These are phyloP conservation scores for Metschnikowia noctiluminum DNA, from an alignment of 805 yeast genomes.

Conservation along the genomic window DNA sequence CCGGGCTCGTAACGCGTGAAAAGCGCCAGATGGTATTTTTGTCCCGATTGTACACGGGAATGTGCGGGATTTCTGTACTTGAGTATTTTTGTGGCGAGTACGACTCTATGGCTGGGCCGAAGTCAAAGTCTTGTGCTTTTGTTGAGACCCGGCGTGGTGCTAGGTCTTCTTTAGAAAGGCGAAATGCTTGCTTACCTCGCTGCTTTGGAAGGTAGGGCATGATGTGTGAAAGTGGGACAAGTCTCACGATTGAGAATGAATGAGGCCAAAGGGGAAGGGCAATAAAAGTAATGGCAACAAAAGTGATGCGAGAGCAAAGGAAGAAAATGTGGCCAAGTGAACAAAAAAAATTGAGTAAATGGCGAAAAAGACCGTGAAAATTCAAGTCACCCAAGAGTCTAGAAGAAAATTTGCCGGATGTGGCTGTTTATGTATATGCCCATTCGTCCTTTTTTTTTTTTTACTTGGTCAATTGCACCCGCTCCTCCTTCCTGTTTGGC, in stretches of 20 bases:
- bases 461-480: no score
- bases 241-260: no score
- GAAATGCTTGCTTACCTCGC: constrained; percentile 4
- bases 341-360: no score
- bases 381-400: no score
- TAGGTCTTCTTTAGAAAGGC: constrained; percentile 3
- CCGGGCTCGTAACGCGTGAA: constrained; percentile 3
- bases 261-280: no score
- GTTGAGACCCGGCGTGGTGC: constrained; percentile 2
- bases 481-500: no score
- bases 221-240: not conserved
- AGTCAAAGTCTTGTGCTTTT: constrained; percentile 19
- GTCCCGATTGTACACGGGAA: constrained; percentile 22
- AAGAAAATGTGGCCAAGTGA: no score
- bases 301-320: no score
- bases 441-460: no score
- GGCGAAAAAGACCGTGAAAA: no score
- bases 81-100: constrained; percentile 26
- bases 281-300: not conserved
- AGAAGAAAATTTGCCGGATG: no score
- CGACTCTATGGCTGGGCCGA: constrained; percentile 26
- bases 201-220: constrained; percentile 7
- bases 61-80: constrained; percentile 27
- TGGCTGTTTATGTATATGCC: no score
- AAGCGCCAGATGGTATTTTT: constrained; percentile 23